Evolutionary conservation across 306 rosid species (phyloP).

Genomic region (Medicago arabica): DNA sequence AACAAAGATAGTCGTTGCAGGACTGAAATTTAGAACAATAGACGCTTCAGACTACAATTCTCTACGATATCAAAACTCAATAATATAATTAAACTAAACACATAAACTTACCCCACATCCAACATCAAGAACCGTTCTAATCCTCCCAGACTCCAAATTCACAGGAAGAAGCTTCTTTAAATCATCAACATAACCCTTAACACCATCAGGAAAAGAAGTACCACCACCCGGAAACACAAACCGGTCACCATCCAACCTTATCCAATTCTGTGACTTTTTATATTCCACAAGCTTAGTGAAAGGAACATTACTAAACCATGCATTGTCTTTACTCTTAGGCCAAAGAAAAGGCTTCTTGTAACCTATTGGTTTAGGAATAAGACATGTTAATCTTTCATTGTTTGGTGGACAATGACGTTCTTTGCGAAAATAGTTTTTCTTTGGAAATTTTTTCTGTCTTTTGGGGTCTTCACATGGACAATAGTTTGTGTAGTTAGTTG

Average conservation of each 20-base stretch:
- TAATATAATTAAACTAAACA: background rate
- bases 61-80: background rate
- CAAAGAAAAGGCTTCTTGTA: constrained; percentile 51
- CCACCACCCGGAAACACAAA: constrained; percentile 63
- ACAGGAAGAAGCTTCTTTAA: constrained; percentile 44
- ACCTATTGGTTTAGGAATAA: constrained; percentile 46
- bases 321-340: constrained; percentile 52
- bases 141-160: constrained; percentile 45
- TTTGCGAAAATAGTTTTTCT: constrained; percentile 37
- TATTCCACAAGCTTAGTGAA: constrained; percentile 49
- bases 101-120: constrained; percentile 53
- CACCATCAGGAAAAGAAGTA: constrained; percentile 57
- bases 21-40: no score
- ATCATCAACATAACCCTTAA: constrained; percentile 47
- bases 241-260: constrained; percentile 50
- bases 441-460: constrained; percentile 41
- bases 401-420: constrained; percentile 58
- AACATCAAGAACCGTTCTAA: constrained; percentile 61
- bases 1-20: no score
- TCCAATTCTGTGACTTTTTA: constrained; percentile 63
- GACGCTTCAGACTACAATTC: background rate
- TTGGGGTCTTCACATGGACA: constrained; percentile 59
- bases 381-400: constrained; percentile 42
- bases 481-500: constrained; percentile 49
- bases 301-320: constrained; percentile 64